Conservation (phyloP, 176 grass and related monocot genomes). For the Carex cristatella region DNA sequence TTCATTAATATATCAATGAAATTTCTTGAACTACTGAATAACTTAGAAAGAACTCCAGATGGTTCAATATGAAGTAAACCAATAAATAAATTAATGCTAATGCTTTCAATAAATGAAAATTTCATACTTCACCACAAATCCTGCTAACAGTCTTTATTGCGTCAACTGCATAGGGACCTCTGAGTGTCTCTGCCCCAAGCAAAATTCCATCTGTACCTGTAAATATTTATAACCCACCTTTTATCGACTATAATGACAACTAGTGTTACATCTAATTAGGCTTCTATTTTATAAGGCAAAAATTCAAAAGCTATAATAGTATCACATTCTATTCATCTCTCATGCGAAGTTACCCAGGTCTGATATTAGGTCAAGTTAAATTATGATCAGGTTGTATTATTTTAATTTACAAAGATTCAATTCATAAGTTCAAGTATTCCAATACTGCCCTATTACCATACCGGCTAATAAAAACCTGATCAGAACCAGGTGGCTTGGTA, state of each 20-base stretch:
- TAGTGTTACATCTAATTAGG: not conserved
- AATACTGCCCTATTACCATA: not conserved
- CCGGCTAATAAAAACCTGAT: not conserved
- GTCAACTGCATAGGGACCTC: constrained; percentile 92
- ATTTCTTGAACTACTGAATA: not conserved
- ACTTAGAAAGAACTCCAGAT: not conserved
- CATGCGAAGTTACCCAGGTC: not conserved
- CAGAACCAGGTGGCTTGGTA: not conserved
- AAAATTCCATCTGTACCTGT: constrained; percentile 95
- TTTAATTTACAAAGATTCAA: not conserved
- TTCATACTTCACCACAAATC: constrained; percentile 86
- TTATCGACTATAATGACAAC: not conserved
- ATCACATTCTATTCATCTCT: not conserved
- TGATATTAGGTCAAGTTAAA: not conserved
- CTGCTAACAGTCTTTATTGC: constrained; percentile 79
- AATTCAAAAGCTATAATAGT: not conserved
- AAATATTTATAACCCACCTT: constrained; percentile 8
- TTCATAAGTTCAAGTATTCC: not conserved
- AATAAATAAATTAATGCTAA: not conserved
- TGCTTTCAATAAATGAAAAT: not conserved
- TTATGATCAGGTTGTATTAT: not conserved
- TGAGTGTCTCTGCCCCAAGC: constrained; percentile 85
- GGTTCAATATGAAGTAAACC: not conserved
- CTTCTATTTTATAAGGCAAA: not conserved
- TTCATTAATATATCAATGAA: not conserved